Base-by-base conservation (phyloP, 768 basidiomycete genomes). In the Rhizopogon salebrosus region DNA sequence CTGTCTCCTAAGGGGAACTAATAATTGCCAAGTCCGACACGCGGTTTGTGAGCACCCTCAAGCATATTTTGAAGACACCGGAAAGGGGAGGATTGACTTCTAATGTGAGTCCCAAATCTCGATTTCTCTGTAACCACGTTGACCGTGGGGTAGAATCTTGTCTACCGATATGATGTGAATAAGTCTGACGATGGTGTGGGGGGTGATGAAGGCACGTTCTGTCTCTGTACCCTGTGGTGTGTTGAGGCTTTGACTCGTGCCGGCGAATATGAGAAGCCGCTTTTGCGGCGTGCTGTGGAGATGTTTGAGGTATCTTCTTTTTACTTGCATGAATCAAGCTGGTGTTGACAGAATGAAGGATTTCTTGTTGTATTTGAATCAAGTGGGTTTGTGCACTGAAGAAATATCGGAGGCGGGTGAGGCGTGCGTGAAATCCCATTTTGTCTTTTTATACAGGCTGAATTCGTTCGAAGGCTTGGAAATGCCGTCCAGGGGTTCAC, bases 141-240 rank as follows among this genome's bases (percentile, higher is more conserved):
- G 37, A 57, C 54, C 16, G 4, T 49, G 6, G 14, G 20, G n/a
- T 57, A 92, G 89, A 86, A 85, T 60, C 78, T 92, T 9, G 89
- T 92, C 6, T 95, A 89, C 64, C 84, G 95, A 7, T 98, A 98
- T 67, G 92, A 98, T 64, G 85, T 89, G 11, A 71, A 67, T 23
- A 89, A 89, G 65, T 84, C 90, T 0, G 86, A 89, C 53, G 95
- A 98, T 60, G 95, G 95, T 6, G 92, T 98, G 11, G 95, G 95
- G 1, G 94, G 95, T 1, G 92, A 95, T 57, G 95, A 97, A 69
- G 95, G 95, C 2, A 94, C 90, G 0, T 97, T 98, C 71, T 92
- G 91, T 55, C 73, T 98, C 42, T 94, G 92, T 62, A 91, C 89
- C 0, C 67, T 92, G 6, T 92, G 88, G 89, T 87, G 87, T 57